phyloP scores from a whole-genome alignment of 2,329 filamentous ascomycete genomes.

The Trichoderma sp. region DNA sequence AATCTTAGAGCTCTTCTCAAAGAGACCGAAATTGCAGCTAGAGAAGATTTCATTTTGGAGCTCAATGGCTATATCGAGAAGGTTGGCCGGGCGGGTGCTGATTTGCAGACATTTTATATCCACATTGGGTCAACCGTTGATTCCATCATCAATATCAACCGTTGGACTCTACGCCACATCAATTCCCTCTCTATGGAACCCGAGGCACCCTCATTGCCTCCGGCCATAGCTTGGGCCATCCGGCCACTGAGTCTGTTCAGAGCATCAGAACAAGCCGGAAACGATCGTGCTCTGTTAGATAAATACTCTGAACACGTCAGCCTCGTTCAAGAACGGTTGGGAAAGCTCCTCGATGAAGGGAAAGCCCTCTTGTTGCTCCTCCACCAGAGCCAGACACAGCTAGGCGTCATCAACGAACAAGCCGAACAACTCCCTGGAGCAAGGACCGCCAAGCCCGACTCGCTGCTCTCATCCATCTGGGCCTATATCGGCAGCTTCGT shows the following conservation, averaged over 20 bases:
- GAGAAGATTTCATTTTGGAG: slow-evolving; percentile 69
- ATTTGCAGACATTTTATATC: slow-evolving; percentile 72
- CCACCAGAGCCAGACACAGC: slow-evolving; percentile 63
- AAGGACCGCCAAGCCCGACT: slow-evolving; percentile 57
- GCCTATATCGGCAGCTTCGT: slow-evolving; percentile 70
- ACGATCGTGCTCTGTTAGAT: slow-evolving; percentile 61
- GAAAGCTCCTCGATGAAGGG: slow-evolving; percentile 65
- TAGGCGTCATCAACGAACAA: slow-evolving; percentile 68
- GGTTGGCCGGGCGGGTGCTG: slow-evolving; percentile 60
- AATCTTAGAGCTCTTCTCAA: slow-evolving; percentile 71
- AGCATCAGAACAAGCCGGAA: slow-evolving; percentile 46
- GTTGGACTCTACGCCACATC: slow-evolving; percentile 69
- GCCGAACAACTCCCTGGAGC: slow-evolving; percentile 61
- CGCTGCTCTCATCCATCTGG: slow-evolving; percentile 69
- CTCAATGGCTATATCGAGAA: slow-evolving; percentile 74
- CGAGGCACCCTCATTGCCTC: slow-evolving; percentile 31
- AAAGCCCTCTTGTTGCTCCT: slow-evolving; percentile 65
- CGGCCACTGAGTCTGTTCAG: slow-evolving; percentile 62
- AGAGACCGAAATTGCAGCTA: slow-evolving; percentile 64
- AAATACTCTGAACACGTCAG: slow-evolving; percentile 73
- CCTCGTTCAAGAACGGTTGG: slow-evolving; percentile 67
- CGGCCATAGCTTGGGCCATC: slow-evolving; percentile 40
- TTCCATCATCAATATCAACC: slow-evolving; percentile 69
- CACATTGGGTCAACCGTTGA: slow-evolving; percentile 73
- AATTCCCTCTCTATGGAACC: slow-evolving; percentile 52